Conservation (phyloP, 2,329 filamentous ascomycete genomes). For the Chrysoporthe cubensis region DNA sequence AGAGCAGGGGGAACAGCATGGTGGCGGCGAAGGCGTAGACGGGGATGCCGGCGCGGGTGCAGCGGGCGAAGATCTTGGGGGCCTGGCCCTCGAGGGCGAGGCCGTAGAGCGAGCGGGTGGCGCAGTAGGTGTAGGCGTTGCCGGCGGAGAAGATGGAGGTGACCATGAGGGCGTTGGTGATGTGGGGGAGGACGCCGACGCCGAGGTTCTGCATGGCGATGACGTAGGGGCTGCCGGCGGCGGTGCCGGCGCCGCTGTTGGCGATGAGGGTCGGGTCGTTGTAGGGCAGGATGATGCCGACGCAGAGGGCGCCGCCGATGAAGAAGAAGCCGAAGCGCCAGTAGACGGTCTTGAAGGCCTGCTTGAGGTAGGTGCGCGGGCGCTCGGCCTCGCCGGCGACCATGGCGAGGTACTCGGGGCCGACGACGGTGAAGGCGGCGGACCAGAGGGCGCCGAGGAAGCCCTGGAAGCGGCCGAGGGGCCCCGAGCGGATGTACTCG, state of each 20-base stretch:
- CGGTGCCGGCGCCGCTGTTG: conserved; percentile 49
- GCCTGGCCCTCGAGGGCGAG: conserved; percentile 28
- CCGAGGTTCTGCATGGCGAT: conserved; percentile 63
- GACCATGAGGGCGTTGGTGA: conserved; percentile 57
- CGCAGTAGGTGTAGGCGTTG: conserved; percentile 29
- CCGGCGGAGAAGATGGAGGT: conserved; percentile 29
- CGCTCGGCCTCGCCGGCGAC: conserved; percentile 73
- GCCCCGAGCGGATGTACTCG: conserved; percentile 61
- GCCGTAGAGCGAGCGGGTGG: conserved; percentile 30
- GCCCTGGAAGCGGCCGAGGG: conserved; percentile 70
- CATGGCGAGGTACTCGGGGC: conserved; percentile 69
- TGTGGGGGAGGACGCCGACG: conserved; percentile 56
- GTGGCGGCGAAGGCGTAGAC: conserved; percentile 60
- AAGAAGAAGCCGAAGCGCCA: conserved; percentile 74
- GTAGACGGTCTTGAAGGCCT: conserved; percentile 74
- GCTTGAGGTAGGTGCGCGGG: conserved; percentile 66
- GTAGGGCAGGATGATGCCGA: conserved; percentile 70
- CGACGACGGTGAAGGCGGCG: conserved; percentile 66
- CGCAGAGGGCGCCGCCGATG: conserved; percentile 67
- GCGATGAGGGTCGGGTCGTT: conserved; percentile 59
- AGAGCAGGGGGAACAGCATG: conserved; percentile 56
- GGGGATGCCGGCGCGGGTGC: conserved; percentile 64
- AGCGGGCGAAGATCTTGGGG: conserved; percentile 54
- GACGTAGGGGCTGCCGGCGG: conserved; percentile 64
- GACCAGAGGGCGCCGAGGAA: conserved; percentile 71